Base-by-base conservation (phyloP, 441 rosid genomes). In the Brassica hybrid region DNA sequence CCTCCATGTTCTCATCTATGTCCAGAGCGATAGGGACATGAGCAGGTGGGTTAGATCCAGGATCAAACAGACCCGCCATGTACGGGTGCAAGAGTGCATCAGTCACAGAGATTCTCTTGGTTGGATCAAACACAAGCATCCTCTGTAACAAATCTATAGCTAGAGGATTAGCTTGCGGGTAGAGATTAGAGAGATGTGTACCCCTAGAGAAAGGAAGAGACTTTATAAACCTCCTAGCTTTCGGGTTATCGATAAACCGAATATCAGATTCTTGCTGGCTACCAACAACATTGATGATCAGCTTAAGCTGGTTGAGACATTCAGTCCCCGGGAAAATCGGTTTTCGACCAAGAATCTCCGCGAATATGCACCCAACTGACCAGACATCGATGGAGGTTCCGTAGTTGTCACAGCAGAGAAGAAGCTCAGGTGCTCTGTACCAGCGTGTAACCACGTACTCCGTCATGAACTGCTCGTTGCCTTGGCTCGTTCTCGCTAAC, bases 281-380 rank as follows among this genome's bases (percentile, higher is more conserved):
- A 52, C 93, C 89, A 52, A 89, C 80, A 43, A 86, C 85, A 41
- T 76, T 81, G 75, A 89, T 76, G 67, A 89, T 89, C 12, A 83
- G 77, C 61, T 79, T 84, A 58, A 89, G 85, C 80, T 87, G 93
- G 73, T 86, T 82, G 1, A 85, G 79, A 48, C 88, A 83, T 70
- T 84, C 89, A 5, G 89, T 84, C 71, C 93, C 90, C 0, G 87
- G 86, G 66, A 89, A 89, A 30, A 89, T 83, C 3, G 90, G 89
- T 75, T 83, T 84, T 14, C 88, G 65, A 13, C 89, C 88, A 27
- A 87, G 87, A 74, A 88, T 85, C 84, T 88, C 92, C 0, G 89
- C 92, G 41, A 88, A 85, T 69, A 88, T 88, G 81, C 92, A 88
- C 25, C 92, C 90, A 2, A 87, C 89, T 0, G 92, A 88, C 92